These are phyloP conservation scores for Aspergillus egyptiacus DNA, from an alignment of 495 filamentous ascomycete species.

Conservation along the genomic window DNA sequence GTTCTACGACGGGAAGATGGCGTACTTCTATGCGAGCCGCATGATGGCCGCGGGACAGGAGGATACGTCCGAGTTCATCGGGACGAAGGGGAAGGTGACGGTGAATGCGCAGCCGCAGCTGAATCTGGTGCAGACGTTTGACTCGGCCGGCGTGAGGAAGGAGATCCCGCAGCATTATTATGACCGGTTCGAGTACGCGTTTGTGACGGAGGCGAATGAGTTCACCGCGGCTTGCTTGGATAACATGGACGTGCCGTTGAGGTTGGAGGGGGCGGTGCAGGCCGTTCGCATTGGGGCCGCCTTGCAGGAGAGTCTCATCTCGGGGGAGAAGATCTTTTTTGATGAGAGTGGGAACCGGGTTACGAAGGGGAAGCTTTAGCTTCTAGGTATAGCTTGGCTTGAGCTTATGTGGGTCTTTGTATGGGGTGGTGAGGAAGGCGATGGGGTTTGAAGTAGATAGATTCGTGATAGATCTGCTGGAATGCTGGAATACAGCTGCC, in stretches of 20 bases:
- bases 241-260: constrained; percentile 45
- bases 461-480: no score
- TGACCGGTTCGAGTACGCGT: constrained; percentile 57
- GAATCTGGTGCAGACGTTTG: constrained; percentile 49
- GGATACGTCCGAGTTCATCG: constrained; percentile 59
- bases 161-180: constrained; percentile 56
- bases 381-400: no score
- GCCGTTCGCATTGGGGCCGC: constrained; percentile 56
- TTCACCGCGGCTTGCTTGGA: constrained; percentile 52
- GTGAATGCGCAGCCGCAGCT: constrained; percentile 50
- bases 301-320: constrained; percentile 53
- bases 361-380: constrained; percentile 12
- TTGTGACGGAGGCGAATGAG: constrained; percentile 57
- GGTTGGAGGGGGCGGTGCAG: constrained; percentile 49
- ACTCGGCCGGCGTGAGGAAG: constrained; percentile 42
- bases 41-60: constrained; percentile 64
- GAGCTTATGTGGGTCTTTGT: no score
- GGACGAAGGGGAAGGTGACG: constrained; percentile 53
- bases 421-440: no score
- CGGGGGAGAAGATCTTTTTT: constrained; percentile 55
- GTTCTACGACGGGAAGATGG: constrained; percentile 55
- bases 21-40: constrained; percentile 52
- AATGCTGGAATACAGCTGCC: no score
- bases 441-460: no score
- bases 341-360: constrained; percentile 42